Evolutionary conservation across 768 basidiomycete species (phyloP).

Genomic region (Pleurotus eryngii): DNA sequence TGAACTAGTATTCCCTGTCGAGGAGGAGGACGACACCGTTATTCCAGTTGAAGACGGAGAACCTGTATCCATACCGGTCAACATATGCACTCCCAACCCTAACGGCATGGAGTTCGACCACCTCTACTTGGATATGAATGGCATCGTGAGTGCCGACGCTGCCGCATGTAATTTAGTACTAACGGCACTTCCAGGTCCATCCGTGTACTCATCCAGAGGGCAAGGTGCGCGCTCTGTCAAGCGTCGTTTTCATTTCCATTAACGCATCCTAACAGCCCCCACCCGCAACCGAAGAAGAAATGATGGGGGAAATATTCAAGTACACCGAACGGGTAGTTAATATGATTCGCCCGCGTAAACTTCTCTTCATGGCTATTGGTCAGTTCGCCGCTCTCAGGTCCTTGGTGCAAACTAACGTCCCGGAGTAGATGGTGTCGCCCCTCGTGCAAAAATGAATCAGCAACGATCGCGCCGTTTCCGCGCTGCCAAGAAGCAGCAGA

Average conservation of each 20-base stretch:
- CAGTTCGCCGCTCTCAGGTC: slow-evolving; percentile 14
- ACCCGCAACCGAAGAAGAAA: slow-evolving; percentile 96
- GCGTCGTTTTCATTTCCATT: not conserved
- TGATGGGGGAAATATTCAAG: slow-evolving; percentile 97
- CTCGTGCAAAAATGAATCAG: slow-evolving; percentile 99
- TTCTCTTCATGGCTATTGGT: slow-evolving; percentile 99
- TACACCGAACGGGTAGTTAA: slow-evolving; percentile 98
- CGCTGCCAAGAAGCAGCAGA: slow-evolving; percentile 93
- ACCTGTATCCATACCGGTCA: slow-evolving; percentile 69
- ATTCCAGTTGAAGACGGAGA: slow-evolving; percentile 66
- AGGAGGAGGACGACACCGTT: slow-evolving; percentile 79
- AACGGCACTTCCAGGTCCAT: slow-evolving; percentile 62
- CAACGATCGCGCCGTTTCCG: slow-evolving; percentile 97
- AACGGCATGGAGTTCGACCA: slow-evolving; percentile 95
- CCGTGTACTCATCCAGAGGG: slow-evolving; percentile 99
- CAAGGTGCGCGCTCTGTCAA: slow-evolving; percentile 49
- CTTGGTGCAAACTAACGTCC: slow-evolving; percentile 1
- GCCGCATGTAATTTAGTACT: not conserved
- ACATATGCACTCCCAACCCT: slow-evolving; percentile 82
- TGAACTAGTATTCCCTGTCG: slow-evolving; percentile 64
- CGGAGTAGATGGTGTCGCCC: slow-evolving; percentile 85
- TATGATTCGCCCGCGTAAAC: slow-evolving; percentile 92
- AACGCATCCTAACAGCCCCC: slow-evolving; percentile 57
- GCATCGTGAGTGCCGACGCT: slow-evolving; percentile 64
- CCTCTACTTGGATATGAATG: slow-evolving; percentile 98